These are phyloP conservation scores for Mycena venus DNA, from an alignment of 768 basidiomycete species.

Conservation along the genomic window DNA sequence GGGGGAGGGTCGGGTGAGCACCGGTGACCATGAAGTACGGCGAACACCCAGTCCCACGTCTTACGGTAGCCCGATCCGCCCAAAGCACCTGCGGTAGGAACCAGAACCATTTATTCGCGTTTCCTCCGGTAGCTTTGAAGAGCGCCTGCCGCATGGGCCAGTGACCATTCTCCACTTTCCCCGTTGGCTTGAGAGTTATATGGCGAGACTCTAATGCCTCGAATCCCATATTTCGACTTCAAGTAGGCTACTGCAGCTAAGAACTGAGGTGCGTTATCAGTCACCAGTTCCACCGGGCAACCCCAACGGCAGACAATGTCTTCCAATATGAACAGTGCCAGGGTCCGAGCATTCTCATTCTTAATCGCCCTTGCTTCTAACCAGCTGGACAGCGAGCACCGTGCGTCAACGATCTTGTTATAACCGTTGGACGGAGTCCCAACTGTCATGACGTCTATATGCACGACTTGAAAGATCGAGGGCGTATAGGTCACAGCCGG, in stretches of 20 bases:
- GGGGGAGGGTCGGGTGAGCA: conserved; percentile 44
- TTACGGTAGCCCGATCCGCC: conserved; percentile 38
- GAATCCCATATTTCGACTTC: too few species aligned
- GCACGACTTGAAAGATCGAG: too few species aligned
- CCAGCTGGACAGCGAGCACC: neutral
- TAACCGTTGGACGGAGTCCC: conserved; percentile 9
- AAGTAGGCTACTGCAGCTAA: too few species aligned
- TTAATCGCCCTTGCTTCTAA: neutral
- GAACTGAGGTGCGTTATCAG: too few species aligned
- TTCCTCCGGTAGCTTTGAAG: conserved; percentile 39
- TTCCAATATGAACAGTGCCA: neutral
- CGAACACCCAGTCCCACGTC: conserved; percentile 41
- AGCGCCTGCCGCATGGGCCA: conserved; percentile 41
- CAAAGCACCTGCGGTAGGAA: too few species aligned
- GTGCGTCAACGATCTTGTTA: neutral
- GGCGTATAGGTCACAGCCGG: conserved; percentile 43
- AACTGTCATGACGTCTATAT: conserved; percentile 46
- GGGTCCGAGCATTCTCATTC: too few species aligned
- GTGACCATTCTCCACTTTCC: conserved; percentile 47
- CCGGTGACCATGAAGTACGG: conserved; percentile 48
- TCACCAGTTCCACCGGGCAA: conserved; percentile 37
- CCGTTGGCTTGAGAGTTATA: conserved; percentile 61
- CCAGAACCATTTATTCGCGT: too few species aligned
- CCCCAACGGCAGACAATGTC: too few species aligned
- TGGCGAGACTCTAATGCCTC: too few species aligned